Base-by-base conservation (phyloP, 352 stramenopile genomes). In the Sclerospora graminicola region DNA sequence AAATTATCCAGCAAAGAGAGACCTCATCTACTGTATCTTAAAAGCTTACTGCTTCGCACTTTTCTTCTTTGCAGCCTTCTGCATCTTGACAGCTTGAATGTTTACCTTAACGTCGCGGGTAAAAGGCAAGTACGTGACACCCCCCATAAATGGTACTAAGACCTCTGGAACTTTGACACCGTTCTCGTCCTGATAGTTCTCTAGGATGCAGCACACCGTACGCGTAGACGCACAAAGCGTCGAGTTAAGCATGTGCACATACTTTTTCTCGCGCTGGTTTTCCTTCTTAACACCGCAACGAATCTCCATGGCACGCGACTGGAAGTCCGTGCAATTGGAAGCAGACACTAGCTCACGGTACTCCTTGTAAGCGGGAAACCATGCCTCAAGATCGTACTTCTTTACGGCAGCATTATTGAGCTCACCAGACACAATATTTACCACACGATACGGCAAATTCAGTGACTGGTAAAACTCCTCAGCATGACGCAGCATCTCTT, bases 331-430 rank as follows among this genome's bases (percentile, higher is more conserved):
- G 84, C 96, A 99, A 78, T 99, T 99, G 24, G 90, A 98, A 66
- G 94, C 98, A 37, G 89, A 98, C 41, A 99, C 96, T n/a, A 99
- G 74, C 69, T 99, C 96, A 42, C 96, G 89, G 69, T 97, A 99
- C 49, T 97, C 84, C 54, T 98, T 87, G 76, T 99, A 98, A 35
- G 92, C 96, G 18, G 97, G 97, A 74, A 99, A 99, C 96, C 96
- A 99, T 14, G 82, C 95, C 63, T 99, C 96, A 24, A 99, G 70
- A 72, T 99, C 97, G 59, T 97, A 99, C 87, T 99, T 99, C 74
- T 99, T 99, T 19, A 96, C 79, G 18, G 97, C 96, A 13, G 97
- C 96, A 66, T 99, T 98, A 78, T 99, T 99, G 15, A 99, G 74
- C 62, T 96, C 90, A 19, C 83, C 75, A 30, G 87, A 98, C 33